phyloP scores from a whole-genome alignment of 2,329 filamentous ascomycete species.

The Emericellopsis atlantica region DNA sequence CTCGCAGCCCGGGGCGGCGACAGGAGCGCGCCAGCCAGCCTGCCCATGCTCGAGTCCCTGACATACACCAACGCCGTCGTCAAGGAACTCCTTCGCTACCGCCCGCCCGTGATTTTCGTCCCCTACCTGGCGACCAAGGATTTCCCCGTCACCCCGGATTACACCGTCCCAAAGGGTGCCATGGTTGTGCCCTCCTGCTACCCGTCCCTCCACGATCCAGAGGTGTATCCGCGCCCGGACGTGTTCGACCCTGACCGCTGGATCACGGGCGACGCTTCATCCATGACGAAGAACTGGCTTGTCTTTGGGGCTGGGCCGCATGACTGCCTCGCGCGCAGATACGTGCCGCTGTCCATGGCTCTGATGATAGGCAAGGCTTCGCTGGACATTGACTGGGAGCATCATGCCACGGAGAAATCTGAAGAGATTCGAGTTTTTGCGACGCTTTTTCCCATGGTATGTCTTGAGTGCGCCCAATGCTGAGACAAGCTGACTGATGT shows the following conservation, averaged over 20 bases:
- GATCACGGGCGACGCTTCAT: constrained; percentile 35
- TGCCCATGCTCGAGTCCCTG: constrained; percentile 33
- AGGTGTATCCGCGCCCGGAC: constrained; percentile 31
- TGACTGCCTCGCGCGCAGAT: constrained; percentile 33
- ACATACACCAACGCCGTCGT: constrained; percentile 38
- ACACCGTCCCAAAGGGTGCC: constrained; percentile 34
- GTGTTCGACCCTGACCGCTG: constrained; percentile 37
- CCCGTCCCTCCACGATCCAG: constrained; percentile 35
- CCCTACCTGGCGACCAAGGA: constrained; percentile 33
- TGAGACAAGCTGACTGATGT: background rate
- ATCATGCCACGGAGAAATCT: constrained; percentile 31
- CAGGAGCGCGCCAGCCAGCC: constrained; percentile 21
- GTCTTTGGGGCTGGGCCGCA: constrained; percentile 38
- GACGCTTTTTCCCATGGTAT: constrained; percentile 33
- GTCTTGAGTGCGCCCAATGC: constrained; percentile 6
- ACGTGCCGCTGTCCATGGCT: constrained; percentile 36
- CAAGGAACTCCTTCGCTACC: constrained; percentile 37
- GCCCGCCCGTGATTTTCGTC: constrained; percentile 41
- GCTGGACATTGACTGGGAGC: constrained; percentile 35
- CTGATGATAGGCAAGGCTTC: constrained; percentile 39
- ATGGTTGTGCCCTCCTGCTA: constrained; percentile 38
- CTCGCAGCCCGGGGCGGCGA: constrained; percentile 28
- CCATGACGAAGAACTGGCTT: constrained; percentile 39
- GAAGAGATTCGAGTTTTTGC: constrained; percentile 39
- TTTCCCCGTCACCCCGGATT: constrained; percentile 31